Conservation (phyloP, 1,284 basidiomycete species). For the Spongispora temasekensis region DNA sequence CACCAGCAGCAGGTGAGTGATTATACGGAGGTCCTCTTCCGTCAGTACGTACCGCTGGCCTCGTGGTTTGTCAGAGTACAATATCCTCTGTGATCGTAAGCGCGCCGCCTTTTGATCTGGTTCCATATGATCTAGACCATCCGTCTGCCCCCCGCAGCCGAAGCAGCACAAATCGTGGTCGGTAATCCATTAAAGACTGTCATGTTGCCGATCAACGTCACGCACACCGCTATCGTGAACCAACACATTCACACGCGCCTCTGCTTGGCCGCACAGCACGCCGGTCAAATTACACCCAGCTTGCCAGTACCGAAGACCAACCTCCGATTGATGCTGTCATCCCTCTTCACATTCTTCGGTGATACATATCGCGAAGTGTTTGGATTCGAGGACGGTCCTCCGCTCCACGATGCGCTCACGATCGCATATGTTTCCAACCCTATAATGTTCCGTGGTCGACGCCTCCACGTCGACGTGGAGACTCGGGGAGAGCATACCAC, state of each 20-base stretch:
- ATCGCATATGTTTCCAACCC: constrained; percentile 71
- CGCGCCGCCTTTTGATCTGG: constrained; percentile 6
- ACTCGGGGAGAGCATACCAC: constrained; percentile 59
- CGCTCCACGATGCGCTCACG: constrained; percentile 81
- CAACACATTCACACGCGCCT: constrained; percentile 51
- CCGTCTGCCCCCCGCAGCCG: constrained; percentile 46
- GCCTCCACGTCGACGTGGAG: constrained; percentile 79
- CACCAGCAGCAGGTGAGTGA: constrained; percentile 65
- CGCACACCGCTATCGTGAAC: constrained; percentile 78
- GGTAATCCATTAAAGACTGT: constrained; percentile 53
- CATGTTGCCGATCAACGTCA: constrained; percentile 85
- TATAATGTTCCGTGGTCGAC: constrained; percentile 56
- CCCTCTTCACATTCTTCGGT: constrained; percentile 71
- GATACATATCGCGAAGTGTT: constrained; percentile 69
- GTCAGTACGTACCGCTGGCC: not conserved
- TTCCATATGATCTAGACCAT: not conserved
- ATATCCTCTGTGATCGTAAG: constrained; percentile 80
- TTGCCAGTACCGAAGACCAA: constrained; percentile 43
- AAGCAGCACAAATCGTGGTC: constrained; percentile 80
- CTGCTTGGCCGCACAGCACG: constrained; percentile 43
- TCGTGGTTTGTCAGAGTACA: constrained; percentile 58
- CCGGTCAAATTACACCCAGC: not conserved
- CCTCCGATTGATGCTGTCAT: constrained; percentile 72
- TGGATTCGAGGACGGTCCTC: constrained; percentile 74
- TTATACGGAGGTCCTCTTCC: not conserved